A percentile compares a stretch with the other conserved stretches of the same genome.
phyloP scores from a whole-genome alignment of 2,329 filamentous ascomycete genomes.

The Colletotrichum gloeosporioides region DNA sequence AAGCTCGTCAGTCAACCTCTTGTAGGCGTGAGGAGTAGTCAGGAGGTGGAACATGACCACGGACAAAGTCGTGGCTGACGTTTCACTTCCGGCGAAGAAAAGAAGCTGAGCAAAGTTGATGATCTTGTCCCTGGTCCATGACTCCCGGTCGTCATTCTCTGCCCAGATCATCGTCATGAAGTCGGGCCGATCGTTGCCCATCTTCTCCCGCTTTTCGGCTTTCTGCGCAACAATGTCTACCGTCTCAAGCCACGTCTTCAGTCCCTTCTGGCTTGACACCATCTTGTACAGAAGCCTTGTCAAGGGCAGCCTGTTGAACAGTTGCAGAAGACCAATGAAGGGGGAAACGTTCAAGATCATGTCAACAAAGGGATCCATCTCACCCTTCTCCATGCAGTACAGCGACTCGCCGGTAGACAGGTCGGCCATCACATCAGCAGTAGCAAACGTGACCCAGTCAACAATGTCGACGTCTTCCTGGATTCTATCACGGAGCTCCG shows the following conservation, averaged over 20 bases:
- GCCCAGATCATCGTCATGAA: neutral
- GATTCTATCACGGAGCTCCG: slow-evolving; percentile 17
- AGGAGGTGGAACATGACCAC: neutral
- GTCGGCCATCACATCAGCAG: slow-evolving; percentile 20
- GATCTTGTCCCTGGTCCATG: neutral
- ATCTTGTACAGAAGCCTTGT: neutral
- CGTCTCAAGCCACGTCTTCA: slow-evolving; percentile 13
- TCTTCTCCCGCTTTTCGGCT: neutral
- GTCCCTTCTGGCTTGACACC: neutral
- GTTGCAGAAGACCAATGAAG: neutral
- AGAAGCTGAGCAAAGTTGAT: neutral
- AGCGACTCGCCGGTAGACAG: slow-evolving; percentile 23
- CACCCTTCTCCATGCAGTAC: slow-evolving; percentile 13
- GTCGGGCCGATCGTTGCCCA: neutral
- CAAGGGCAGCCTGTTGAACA: slow-evolving; percentile 6
- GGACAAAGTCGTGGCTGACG: neutral
- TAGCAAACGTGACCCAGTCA: neutral
- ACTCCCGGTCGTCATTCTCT: neutral
- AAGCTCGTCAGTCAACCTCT: slow-evolving; percentile 37
- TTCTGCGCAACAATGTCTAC: neutral
- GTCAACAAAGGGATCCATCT: slow-evolving; percentile 11
- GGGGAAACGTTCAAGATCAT: neutral
- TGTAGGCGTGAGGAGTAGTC: neutral
- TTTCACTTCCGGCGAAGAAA: neutral
- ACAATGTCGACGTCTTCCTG: slow-evolving; percentile 22